Conservation (phyloP, 1,284 basidiomycete genomes). For the Cryptococcus sp. region DNA sequence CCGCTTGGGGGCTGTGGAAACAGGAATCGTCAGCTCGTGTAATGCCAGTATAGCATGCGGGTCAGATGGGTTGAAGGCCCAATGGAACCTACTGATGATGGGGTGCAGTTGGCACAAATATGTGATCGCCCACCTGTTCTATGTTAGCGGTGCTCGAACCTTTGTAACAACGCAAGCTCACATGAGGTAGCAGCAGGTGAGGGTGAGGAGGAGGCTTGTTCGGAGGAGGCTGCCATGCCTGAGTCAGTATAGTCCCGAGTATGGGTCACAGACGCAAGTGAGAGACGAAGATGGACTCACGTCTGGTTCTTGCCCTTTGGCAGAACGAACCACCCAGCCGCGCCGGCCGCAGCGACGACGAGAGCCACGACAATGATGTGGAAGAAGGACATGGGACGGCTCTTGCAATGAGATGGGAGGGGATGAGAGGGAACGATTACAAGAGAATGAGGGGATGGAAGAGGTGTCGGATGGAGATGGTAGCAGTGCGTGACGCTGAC, state of each 20-base stretch:
- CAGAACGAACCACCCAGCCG: constrained; percentile 62
- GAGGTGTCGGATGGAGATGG: constrained; percentile 1
- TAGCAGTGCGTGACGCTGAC: background rate
- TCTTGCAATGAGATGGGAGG: no score
- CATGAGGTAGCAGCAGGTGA: constrained; percentile 83
- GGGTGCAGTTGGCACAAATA: constrained; percentile 89
- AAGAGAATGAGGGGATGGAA: background rate
- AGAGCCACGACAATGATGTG: constrained; percentile 43
- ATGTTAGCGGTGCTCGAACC: background rate
- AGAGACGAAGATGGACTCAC: constrained; percentile 55
- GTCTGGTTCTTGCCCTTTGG: constrained; percentile 84
- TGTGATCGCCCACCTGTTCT: constrained; percentile 72
- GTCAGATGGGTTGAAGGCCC: no score
- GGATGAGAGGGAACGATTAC: background rate
- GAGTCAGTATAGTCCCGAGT: background rate
- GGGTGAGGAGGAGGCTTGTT: constrained; percentile 68
- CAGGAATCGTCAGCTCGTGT: background rate
- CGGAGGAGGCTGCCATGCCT: constrained; percentile 64
- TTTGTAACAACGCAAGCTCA: constrained; percentile 18
- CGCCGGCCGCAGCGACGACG: constrained; percentile 58
- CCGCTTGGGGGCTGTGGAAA: constrained; percentile 37
- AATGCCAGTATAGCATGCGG: no score
- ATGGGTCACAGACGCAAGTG: background rate
- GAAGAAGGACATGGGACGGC: constrained; percentile 29
- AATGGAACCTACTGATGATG: constrained; percentile 62